Conservation (phyloP, 163 green algal genomes). For the Prototheca stagnorum region DNA sequence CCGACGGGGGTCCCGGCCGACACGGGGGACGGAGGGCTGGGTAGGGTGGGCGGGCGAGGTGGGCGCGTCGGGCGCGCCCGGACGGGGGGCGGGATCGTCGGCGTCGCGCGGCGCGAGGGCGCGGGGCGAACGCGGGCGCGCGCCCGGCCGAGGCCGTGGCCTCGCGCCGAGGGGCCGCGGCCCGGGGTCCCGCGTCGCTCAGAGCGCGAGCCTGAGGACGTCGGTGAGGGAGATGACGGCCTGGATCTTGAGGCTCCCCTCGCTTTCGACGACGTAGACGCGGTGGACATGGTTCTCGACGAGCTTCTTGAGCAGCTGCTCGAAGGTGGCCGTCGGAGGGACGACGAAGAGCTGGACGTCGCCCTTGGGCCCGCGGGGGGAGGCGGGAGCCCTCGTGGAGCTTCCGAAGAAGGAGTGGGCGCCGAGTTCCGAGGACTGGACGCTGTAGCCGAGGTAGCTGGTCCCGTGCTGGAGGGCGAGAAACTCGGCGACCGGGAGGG, state of each 20-base stretch:
- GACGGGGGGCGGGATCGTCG: too few relatives aligned
- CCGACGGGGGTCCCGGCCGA: too few relatives aligned
- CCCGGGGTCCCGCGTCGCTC: too few relatives aligned
- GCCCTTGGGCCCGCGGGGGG: constrained; percentile 2
- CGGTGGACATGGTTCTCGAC: constrained; percentile 37
- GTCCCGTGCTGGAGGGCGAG: constrained; percentile 58
- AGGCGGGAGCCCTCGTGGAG: background rate
- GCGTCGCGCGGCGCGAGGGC: too few relatives aligned
- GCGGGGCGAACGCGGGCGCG: too few relatives aligned
- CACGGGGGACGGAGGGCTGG: too few relatives aligned
- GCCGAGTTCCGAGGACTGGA: constrained; percentile 1
- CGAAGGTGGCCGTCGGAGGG: constrained; percentile 12
- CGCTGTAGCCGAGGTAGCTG: constrained; percentile 10
- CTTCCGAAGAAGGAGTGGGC: constrained; percentile 21
- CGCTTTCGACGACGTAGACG: constrained; percentile 42
- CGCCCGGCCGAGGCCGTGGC: too few relatives aligned
- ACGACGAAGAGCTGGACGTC: constrained; percentile 23
- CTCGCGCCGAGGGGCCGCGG: too few relatives aligned
- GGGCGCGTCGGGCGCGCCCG: too few relatives aligned
- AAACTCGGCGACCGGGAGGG: constrained; percentile 70
- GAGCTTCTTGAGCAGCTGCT: constrained; percentile 14
- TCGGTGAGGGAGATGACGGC: constrained; percentile 50
- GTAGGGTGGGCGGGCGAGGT: too few relatives aligned
- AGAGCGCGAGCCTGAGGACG: constrained; percentile 12
- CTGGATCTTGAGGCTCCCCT: constrained; percentile 16